Evolutionary conservation across 768 basidiomycete species (phyloP).

Genomic region (Leccinum sublutescens): DNA sequence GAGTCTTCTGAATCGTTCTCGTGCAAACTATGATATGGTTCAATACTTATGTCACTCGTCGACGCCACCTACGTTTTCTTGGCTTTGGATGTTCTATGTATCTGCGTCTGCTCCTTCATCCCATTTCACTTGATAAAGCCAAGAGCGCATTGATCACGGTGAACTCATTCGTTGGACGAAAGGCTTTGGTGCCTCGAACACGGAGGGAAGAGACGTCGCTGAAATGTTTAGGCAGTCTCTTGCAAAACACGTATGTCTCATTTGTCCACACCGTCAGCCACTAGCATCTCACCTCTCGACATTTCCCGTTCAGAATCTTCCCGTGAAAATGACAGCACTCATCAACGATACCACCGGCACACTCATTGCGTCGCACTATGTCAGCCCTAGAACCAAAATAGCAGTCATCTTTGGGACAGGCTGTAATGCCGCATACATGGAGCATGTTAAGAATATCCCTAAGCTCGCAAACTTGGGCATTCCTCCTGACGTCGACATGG

Average conservation of each 20-base stretch:
- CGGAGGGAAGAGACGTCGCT: slow-evolving; percentile 90
- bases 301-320: slow-evolving; percentile 58
- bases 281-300: not conserved
- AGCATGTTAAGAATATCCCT: slow-evolving; percentile 77
- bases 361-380: slow-evolving; percentile 94
- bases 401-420: slow-evolving; percentile 98
- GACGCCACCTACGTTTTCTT: not conserved
- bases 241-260: slow-evolving; percentile 60
- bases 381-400: slow-evolving; percentile 86
- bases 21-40: not conserved
- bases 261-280: not conserved
- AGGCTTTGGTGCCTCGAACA: slow-evolving; percentile 89
- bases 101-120: not conserved
- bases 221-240: slow-evolving; percentile 89
- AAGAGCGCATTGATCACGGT: slow-evolving; percentile 91
- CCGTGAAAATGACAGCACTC: slow-evolving; percentile 77
- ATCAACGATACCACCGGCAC: slow-evolving; percentile 99
- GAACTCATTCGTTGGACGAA: slow-evolving; percentile 99
- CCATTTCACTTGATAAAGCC: slow-evolving; percentile 45
- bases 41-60: not conserved
- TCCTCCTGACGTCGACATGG: slow-evolving; percentile 68
- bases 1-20: not conserved
- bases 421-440: slow-evolving; percentile 98
- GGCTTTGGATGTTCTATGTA: not conserved
- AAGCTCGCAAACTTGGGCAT: slow-evolving; percentile 81